These are phyloP conservation scores for Sphaerosporella brunnea DNA, from an alignment of 495 filamentous ascomycete genomes.

Conservation along the genomic window DNA sequence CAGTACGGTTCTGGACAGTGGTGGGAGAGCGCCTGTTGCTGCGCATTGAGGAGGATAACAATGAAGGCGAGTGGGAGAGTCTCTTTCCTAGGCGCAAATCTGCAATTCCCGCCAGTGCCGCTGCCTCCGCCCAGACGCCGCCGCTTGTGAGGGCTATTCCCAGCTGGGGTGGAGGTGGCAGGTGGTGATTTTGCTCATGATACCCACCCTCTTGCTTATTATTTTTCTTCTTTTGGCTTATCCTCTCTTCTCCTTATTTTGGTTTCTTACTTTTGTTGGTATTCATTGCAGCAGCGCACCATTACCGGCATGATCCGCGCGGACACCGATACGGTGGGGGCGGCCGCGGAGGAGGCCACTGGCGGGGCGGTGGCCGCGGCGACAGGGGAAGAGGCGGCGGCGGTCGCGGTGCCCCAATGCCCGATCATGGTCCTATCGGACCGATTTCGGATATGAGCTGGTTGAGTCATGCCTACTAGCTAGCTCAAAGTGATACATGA, in stretches of 20 bases:
- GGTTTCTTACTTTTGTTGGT: slow-evolving; percentile 3
- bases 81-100: slow-evolving; percentile 12
- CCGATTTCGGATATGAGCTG: not conserved
- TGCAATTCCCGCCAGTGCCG: not conserved
- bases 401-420: not conserved
- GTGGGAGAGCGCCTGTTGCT: slow-evolving; percentile 77
- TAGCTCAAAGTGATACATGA: no score
- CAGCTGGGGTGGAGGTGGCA: not conserved
- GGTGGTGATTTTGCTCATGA: slow-evolving; percentile 1
- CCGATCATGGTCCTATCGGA: slow-evolving; percentile 3
- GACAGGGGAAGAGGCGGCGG: not conserved
- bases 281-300: not conserved
- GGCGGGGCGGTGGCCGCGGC: not conserved
- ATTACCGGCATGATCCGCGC: not conserved
- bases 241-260: not conserved
- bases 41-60: slow-evolving; percentile 51
- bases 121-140: not conserved
- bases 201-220: not conserved
- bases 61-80: slow-evolving; percentile 35
- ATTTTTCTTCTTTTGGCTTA: not conserved
- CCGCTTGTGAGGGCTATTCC: not conserved
- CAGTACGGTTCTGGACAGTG: slow-evolving; percentile 51
- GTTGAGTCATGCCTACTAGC: slow-evolving; percentile 2
- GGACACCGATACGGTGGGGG: not conserved
- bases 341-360: not conserved